Base-by-base conservation (phyloP, 495 filamentous ascomycete species). In the Podospora conica region DNA sequence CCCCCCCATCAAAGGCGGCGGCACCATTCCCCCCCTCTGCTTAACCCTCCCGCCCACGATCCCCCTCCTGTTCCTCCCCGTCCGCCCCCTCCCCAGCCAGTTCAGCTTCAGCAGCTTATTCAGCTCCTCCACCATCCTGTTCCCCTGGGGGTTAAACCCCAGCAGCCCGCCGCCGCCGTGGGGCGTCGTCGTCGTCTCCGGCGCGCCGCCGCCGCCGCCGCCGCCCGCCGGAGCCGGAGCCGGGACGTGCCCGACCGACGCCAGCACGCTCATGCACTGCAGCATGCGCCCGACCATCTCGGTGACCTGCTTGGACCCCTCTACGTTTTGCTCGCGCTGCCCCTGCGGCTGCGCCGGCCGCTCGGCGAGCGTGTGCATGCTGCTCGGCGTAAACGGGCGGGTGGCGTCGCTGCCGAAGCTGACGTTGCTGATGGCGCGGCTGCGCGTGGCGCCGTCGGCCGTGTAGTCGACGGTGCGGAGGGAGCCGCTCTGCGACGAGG, bases 251-350 rank as follows among this genome's bases (percentile, higher is more conserved):
- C 81, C 82, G 12, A 96, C 85, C 68, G 88, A 88, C 10, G 91
- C 89, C 1, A 98, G 81, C 10, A 98, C 94, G 70, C 88, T 91
- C 75, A 98, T 88, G 73, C 96, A 98, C 78, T 98, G 95, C 66
- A 98, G 83, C 93, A 98, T 96, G 64, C 96, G 83, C 1, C 92
- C 95, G 9, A 96, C 94, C 62, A 92, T 96, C 66, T 97, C 93
- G 15, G 95, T 97, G 25, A 96, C 84, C 65, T 93, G 88, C 24
- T 92, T 91, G n/a, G 86, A 87, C 70, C 93, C 91, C 67, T 87
- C 82, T 12, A 84, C 79, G 58, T 82, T 85, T 64, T 82, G 80
- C 63, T 76, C 74, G 58, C 74, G 76, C 79, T 24, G 76, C 73
- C 48, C 58, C 65, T 21, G 57, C 62, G 58, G 70, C 64, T 21